Percentiles rank a stretch among this genome's conserved stretches.
Conservation (phyloP, 257 asterid genomes). For the Orobanche coerulescens region DNA sequence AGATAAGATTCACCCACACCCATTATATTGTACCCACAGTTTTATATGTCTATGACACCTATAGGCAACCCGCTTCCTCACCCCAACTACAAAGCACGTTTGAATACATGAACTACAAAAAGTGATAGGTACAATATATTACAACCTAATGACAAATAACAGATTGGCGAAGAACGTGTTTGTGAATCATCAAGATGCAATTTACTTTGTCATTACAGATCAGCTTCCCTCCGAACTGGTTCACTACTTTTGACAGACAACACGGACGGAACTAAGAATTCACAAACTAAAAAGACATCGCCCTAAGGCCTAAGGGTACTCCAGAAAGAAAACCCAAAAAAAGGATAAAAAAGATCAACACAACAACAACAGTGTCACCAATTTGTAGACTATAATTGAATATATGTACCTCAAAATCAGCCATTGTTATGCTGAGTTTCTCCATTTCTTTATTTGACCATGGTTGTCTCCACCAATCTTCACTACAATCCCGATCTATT, state of each 20-base stretch:
- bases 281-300: neutral
- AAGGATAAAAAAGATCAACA: neutral
- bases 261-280: neutral
- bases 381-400: neutral
- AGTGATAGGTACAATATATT: neutral
- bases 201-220: neutral
- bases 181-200: neutral
- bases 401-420: conserved; percentile 70
- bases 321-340: neutral
- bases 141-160: neutral
- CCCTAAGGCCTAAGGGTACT: neutral
- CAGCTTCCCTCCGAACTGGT: neutral
- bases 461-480: conserved; percentile 64
- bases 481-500: conserved; percentile 25
- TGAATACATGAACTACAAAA: neutral
- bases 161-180: too few species aligned
- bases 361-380: conserved; percentile 9
- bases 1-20: too few species aligned
- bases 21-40: too few species aligned
- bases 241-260: neutral
- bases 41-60: neutral
- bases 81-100: neutral
- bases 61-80: neutral
- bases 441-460: conserved; percentile 61
- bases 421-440: conserved; percentile 49